phyloP scores from a whole-genome alignment of 2,329 filamentous ascomycete species.

The Herpotrichia juniperi region DNA sequence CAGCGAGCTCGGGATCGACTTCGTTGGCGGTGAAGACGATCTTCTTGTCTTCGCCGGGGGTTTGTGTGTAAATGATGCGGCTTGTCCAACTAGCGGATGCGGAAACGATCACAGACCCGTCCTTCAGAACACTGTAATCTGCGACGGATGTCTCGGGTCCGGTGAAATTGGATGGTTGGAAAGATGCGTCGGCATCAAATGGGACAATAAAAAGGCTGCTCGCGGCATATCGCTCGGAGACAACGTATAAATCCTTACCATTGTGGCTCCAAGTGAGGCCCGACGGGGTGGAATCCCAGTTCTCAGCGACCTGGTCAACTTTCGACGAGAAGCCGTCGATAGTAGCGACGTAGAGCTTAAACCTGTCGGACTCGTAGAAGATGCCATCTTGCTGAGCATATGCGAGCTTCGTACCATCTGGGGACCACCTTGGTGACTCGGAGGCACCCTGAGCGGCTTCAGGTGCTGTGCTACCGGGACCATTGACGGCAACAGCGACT shows the following conservation, averaged over 20 bases:
- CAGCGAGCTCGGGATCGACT: constrained; percentile 68
- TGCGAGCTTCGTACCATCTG: constrained; percentile 71
- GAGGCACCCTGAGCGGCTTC: constrained; percentile 66
- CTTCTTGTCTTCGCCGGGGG: constrained; percentile 38
- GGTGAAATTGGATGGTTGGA: constrained; percentile 48
- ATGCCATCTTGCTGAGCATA: constrained; percentile 75
- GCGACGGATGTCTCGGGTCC: constrained; percentile 46
- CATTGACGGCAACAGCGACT: constrained; percentile 38
- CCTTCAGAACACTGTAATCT: constrained; percentile 62
- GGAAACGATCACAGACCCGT: constrained; percentile 57
- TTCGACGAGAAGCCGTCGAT: constrained; percentile 35
- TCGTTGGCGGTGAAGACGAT: constrained; percentile 66
- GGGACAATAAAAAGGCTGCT: constrained; percentile 64
- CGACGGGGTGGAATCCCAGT: constrained; percentile 42
- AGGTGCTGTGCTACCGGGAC: constrained; percentile 36
- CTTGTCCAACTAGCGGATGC: constrained; percentile 38
- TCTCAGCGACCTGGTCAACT: constrained; percentile 33
- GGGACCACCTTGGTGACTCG: constrained; percentile 72
- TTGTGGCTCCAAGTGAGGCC: constrained; percentile 36
- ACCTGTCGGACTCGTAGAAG: constrained; percentile 78
- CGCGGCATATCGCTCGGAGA: constrained; percentile 38
- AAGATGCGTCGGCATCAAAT: constrained; percentile 61
- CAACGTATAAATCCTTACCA: constrained; percentile 38
- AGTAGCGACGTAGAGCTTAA: constrained; percentile 53
- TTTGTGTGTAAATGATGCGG: constrained; percentile 38